Evolutionary conservation across 345 rosid genomes (phyloP).

Genomic region (Hypericum perforatum): DNA sequence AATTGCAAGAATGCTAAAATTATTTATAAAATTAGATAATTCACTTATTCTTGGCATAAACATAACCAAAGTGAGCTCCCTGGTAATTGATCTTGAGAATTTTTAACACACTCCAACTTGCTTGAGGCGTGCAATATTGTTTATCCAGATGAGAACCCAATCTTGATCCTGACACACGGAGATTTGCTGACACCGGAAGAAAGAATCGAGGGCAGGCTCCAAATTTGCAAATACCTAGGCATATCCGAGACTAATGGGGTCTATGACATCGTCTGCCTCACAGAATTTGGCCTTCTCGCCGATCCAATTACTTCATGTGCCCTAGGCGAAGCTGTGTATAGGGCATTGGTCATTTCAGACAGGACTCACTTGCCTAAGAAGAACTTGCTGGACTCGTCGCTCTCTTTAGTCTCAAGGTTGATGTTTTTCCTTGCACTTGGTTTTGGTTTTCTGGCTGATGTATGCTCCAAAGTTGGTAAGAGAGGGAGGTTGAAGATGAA

Average conservation of each 20-base stretch:
- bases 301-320: slow-evolving; percentile 46
- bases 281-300: slow-evolving; percentile 39
- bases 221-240: slow-evolving; percentile 31
- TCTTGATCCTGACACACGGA: slow-evolving; percentile 48
- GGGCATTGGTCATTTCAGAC: slow-evolving; percentile 50
- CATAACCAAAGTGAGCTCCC: too few relatives aligned
- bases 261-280: slow-evolving; percentile 44
- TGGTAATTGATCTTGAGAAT: too few relatives aligned
- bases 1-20: too few relatives aligned
- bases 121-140: not conserved
- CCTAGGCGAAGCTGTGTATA: slow-evolving; percentile 31
- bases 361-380: slow-evolving; percentile 35
- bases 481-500: not conserved
- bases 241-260: slow-evolving; percentile 32
- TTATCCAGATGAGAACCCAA: slow-evolving; percentile 44
- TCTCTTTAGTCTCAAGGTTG: slow-evolving; percentile 21
- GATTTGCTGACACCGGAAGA: slow-evolving; percentile 38
- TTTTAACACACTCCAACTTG: too few relatives aligned
- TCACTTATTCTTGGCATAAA: too few relatives aligned
- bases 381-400: slow-evolving; percentile 26
- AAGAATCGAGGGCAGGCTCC: slow-evolving; percentile 41
- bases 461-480: slow-evolving; percentile 34
- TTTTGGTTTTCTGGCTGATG: slow-evolving; percentile 32
- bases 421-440: slow-evolving; percentile 27
- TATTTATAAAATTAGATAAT: too few relatives aligned